phyloP scores from a whole-genome alignment of 106 monocot species.

The Phalaenopsis aphrodite region DNA sequence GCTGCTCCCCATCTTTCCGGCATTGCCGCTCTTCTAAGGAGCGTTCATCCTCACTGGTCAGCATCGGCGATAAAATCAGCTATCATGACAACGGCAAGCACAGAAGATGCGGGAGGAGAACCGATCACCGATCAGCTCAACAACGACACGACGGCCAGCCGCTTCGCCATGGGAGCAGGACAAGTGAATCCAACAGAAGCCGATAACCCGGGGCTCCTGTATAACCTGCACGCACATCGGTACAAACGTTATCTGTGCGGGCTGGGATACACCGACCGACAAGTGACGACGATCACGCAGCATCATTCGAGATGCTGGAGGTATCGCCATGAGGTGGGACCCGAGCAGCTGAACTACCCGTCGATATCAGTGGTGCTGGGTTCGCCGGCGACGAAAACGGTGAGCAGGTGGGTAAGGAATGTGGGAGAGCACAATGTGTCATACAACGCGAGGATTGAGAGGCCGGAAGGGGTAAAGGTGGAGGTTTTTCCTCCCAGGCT shows the following conservation, averaged over 20 bases:
- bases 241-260: constrained; percentile 37
- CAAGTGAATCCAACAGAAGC: constrained; percentile 26
- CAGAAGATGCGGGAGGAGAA: constrained; percentile 11
- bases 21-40: constrained; percentile 35
- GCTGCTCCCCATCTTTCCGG: constrained; percentile 41
- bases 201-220: constrained; percentile 50
- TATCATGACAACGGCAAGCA: constrained; percentile 44
- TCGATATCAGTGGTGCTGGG: constrained; percentile 14
- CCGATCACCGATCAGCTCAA: constrained; percentile 13
- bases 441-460: constrained; percentile 1
- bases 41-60: constrained; percentile 21
- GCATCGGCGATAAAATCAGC: constrained; percentile 45
- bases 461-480: constrained; percentile 15
- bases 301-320: constrained; percentile 8
- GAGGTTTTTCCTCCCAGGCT: constrained; percentile 3
- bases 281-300: constrained; percentile 8
- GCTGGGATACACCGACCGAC: constrained; percentile 31
- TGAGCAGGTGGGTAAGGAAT: constrained; percentile 12
- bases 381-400: neutral
- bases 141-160: constrained; percentile 16
- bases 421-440: constrained; percentile 1
- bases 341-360: constrained; percentile 33
- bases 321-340: neutral
- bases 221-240: constrained; percentile 18
- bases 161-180: constrained; percentile 36